phyloP scores from a whole-genome alignment of 148 eudicot species.

The Rhododendron vialii region DNA sequence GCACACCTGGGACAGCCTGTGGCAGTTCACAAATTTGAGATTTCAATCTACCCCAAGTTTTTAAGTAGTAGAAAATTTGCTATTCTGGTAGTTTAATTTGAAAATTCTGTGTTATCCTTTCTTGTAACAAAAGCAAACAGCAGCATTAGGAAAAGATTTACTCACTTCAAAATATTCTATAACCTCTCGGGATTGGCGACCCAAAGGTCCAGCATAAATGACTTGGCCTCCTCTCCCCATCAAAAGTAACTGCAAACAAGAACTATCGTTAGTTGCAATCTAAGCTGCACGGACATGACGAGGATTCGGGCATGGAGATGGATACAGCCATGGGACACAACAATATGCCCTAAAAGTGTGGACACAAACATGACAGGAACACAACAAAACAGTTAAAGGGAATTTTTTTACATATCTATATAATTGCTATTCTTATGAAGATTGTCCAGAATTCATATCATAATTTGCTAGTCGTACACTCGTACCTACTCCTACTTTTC shows the following conservation, averaged over 20 bases:
- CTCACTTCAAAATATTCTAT: slow-evolving; percentile 70
- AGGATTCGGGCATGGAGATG: too few relatives aligned
- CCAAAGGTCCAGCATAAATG: slow-evolving; percentile 66
- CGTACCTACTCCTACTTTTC: not conserved
- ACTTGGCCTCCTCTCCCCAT: slow-evolving; percentile 76
- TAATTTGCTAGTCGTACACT: not conserved
- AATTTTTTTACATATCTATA: not conserved
- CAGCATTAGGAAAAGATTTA: slow-evolving; percentile 1
- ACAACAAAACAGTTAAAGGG: not conserved
- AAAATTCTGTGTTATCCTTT: not conserved
- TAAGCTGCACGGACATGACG: too few relatives aligned
- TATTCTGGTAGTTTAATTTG: not conserved
- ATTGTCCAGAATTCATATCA: not conserved
- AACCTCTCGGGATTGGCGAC: slow-evolving; percentile 49
- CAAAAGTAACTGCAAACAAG: slow-evolving; percentile 45
- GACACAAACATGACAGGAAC: too few relatives aligned
- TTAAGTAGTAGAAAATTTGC: not conserved
- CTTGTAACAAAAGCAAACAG: not conserved
- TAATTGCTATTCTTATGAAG: not conserved
- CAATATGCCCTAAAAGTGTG: too few relatives aligned
- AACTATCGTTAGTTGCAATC: not conserved
- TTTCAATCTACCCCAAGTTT: not conserved
- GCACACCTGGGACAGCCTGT: slow-evolving; percentile 54
- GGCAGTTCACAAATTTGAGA: not conserved
- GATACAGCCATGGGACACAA: too few relatives aligned